Evolutionary conservation across 2,329 filamentous ascomycete genomes (phyloP).

Genomic region (Grosmannia penicillata): DNA sequence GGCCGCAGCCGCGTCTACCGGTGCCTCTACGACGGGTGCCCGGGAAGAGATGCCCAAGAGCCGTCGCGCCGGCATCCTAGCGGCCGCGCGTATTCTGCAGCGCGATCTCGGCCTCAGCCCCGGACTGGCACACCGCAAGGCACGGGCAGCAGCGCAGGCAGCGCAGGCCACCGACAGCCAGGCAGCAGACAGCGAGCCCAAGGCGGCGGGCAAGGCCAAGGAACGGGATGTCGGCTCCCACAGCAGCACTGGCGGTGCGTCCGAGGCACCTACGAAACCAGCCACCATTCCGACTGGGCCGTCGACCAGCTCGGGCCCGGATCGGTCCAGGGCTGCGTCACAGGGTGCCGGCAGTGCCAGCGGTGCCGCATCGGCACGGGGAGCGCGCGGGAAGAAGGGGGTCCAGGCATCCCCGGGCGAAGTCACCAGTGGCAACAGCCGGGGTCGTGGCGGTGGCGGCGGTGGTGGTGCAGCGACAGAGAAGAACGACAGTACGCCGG

Average conservation of each 20-base stretch:
- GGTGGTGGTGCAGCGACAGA: constrained; percentile 13
- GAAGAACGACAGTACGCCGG: constrained; percentile 13
- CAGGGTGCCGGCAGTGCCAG: too few species aligned
- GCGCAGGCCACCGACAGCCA: constrained; percentile 28
- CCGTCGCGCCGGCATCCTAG: constrained; percentile 44
- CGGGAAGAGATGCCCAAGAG: constrained; percentile 33
- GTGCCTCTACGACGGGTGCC: constrained; percentile 19
- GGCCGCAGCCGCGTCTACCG: constrained; percentile 28
- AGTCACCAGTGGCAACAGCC: constrained; percentile 11
- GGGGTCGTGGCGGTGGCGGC: constrained; percentile 8
- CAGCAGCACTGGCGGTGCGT: neutral
- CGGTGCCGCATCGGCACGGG: too few species aligned
- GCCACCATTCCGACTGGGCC: neutral
- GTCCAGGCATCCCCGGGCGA: constrained; percentile 8
- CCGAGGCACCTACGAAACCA: neutral
- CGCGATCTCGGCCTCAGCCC: constrained; percentile 51
- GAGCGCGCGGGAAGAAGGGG: constrained; percentile 15
- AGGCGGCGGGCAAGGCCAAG: neutral
- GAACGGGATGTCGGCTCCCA: too few species aligned
- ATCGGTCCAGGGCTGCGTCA: too few species aligned
- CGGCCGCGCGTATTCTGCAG: constrained; percentile 49
- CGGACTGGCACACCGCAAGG: constrained; percentile 45
- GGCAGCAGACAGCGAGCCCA: constrained; percentile 3
- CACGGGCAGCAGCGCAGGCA: constrained; percentile 34
- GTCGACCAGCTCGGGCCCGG: neutral